Conservation (phyloP, 306 rosid genomes). For the Cotoneaster glaucophyllus region DNA sequence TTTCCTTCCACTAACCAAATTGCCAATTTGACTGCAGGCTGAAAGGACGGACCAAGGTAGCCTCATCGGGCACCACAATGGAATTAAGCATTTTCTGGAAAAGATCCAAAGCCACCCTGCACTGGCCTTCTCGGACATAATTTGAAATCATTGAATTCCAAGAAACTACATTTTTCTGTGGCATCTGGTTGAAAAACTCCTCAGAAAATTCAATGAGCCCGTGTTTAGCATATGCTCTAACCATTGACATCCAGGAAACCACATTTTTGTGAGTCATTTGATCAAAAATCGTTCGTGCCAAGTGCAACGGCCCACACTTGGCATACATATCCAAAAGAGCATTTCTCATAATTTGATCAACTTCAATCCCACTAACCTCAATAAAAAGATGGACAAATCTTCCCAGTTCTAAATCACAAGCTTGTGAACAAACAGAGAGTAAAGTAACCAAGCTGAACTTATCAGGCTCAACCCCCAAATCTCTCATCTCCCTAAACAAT, state of each 20-base stretch:
- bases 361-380: conserved; percentile 33
- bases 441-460: conserved; percentile 57
- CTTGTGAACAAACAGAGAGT: conserved; percentile 60
- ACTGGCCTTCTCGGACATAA: conserved; percentile 48
- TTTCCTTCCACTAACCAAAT: conserved; percentile 51
- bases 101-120: conserved; percentile 48
- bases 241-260: conserved; percentile 62
- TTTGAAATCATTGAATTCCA: conserved; percentile 73
- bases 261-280: conserved; percentile 46
- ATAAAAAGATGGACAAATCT: conserved; percentile 47
- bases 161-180: conserved; percentile 56
- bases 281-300: conserved; percentile 36
- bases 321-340: conserved; percentile 67
- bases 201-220: conserved; percentile 43
- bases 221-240: conserved; percentile 51
- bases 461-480: conserved; percentile 39
- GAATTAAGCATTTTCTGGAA: conserved; percentile 51
- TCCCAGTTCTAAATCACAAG: conserved; percentile 40
- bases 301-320: conserved; percentile 52
- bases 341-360: conserved; percentile 53
- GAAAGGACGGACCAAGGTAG: conserved; percentile 61
- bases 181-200: conserved; percentile 46
- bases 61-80: conserved; percentile 45
- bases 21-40: conserved; percentile 62
- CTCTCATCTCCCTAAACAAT: conserved; percentile 47